phyloP scores from a whole-genome alignment of 306 rosid genomes.

The Vachellia pachyceras region DNA sequence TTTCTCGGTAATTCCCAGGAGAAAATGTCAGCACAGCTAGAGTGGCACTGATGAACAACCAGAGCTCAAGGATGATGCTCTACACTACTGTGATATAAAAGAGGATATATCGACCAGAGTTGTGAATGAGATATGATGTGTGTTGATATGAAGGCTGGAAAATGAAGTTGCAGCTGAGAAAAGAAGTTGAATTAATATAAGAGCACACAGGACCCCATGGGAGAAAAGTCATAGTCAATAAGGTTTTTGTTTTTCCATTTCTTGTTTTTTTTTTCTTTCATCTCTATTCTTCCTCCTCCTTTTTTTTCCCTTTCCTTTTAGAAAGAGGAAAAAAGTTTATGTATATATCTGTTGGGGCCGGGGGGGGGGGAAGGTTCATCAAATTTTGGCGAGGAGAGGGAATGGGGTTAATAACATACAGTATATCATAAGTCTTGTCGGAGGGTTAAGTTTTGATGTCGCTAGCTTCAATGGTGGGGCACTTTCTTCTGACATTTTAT shows the following conservation, averaged over 20 bases:
- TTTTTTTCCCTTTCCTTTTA: neutral
- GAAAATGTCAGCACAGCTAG: conserved; percentile 44
- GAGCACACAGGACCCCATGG: conserved; percentile 47
- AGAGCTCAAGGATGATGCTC: conserved; percentile 30
- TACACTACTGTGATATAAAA: conserved; percentile 32
- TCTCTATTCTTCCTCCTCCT: neutral
- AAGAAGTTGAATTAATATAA: conserved; percentile 57
- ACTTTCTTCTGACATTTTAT: conserved; percentile 28
- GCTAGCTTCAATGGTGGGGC: conserved; percentile 52
- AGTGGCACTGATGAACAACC: conserved; percentile 41
- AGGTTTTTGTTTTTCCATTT: conserved; percentile 36
- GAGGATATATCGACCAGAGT: conserved; percentile 25
- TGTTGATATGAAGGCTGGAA: conserved; percentile 45
- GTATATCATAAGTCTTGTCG: conserved; percentile 49
- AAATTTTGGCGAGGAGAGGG: conserved; percentile 37
- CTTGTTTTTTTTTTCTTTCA: neutral
- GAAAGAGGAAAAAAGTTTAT: neutral
- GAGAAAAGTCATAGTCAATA: conserved; percentile 50
- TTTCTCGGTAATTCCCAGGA: conserved; percentile 44
- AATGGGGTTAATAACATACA: conserved; percentile 33
- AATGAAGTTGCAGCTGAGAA: conserved; percentile 64
- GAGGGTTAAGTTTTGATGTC: conserved; percentile 44
- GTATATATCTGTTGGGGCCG: neutral
- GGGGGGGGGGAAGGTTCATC: conserved; percentile 35
- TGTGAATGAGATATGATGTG: conserved; percentile 31